Base-by-base conservation (phyloP, 257 asterid genomes). In the Solanum rostratum region DNA sequence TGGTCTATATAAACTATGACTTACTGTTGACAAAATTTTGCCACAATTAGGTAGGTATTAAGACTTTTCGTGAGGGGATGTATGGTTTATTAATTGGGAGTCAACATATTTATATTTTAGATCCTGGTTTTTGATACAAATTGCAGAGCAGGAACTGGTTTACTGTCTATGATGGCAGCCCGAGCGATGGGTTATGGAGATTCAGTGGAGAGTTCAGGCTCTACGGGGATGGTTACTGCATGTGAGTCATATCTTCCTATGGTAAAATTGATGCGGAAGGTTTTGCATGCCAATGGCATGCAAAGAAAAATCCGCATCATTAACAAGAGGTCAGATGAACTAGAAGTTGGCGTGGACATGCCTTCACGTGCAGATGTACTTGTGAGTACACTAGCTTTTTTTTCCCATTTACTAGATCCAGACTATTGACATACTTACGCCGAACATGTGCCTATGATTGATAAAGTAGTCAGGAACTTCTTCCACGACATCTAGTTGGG, bases 201-300 rank as follows among this genome's bases (percentile, higher is more conserved):
- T 86, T 85, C 87, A 24, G 62, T 89, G 27, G 84, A 41, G 46
- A 73, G 54, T 81, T 79, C 89, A n/a, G 74, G 84, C 55, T 86
- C 92, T 49, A 78, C 87, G 43, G 98, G 94, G 60, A 86, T 50
- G 91, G 99, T 96, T 84, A 93, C 99, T 10, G 94, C 98, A 85
- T 95, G 97, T 71, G 98, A 96, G 91, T 96, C 99, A 14, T 96
- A 96, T 89, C 97, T 95, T 88, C 99, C 99, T 22, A 96, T 95
- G 98, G 93, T 95, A 20, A 96, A 96, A 85, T 87, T 96, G 90
- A 91, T 90, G 94, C 92, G 94, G 87, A 92, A 90, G 87, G 99
- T 93, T 80, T 87, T 95, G 65, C 92, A 92, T 70, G 91, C 91
- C 76, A 95, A 95, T 83, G 89, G 90, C 57, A 87, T 93, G 94